Percentiles rank a stretch among this genome's conserved stretches.
phyloP scores from a whole-genome alignment of 2,329 filamentous ascomycete genomes.

The Catunica adiposa region DNA sequence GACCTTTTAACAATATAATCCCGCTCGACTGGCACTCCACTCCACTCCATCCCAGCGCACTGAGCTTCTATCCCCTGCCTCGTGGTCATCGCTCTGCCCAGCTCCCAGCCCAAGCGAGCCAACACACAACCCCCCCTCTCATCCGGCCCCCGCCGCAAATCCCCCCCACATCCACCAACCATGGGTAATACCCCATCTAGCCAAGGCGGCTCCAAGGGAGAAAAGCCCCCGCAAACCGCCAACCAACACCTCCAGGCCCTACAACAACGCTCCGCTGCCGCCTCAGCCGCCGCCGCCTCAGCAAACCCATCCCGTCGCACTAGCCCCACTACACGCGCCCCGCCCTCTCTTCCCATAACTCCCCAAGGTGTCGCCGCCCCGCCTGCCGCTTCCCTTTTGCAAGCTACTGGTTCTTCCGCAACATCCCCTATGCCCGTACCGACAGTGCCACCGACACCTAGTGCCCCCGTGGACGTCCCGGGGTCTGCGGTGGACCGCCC shows the following conservation, averaged over 20 bases:
- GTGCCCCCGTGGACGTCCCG: conserved; percentile 11
- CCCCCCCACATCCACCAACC: background rate
- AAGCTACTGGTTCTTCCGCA: conserved; percentile 40
- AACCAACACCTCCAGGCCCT: conserved; percentile 15
- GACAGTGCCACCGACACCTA: conserved; percentile 4
- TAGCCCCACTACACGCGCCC: conserved; percentile 19
- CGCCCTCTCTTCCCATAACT: conserved; percentile 28
- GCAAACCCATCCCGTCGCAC: background rate
- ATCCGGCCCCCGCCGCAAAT: background rate
- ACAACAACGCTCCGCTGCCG: conserved; percentile 12
- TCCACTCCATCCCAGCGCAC: background rate
- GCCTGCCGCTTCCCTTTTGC: conserved; percentile 40
- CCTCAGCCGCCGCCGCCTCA: background rate
- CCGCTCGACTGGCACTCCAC: background rate
- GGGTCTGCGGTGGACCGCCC: conserved; percentile 8
- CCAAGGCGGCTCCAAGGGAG: conserved; percentile 2
- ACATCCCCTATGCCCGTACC: conserved; percentile 22
- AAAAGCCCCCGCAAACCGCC: conserved; percentile 15
- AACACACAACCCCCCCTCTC: background rate
- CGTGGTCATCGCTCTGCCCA: background rate
- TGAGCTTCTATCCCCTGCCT: background rate
- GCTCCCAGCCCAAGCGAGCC: background rate
- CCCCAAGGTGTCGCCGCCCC: conserved; percentile 42
- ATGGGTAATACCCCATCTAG: conserved; percentile 8
- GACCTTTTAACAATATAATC: background rate